Percentiles rank a stretch among this genome's conserved stretches.
Evolutionary conservation across 768 basidiomycete species (phyloP).

Genomic region (Lentinus brumalis): DNA sequence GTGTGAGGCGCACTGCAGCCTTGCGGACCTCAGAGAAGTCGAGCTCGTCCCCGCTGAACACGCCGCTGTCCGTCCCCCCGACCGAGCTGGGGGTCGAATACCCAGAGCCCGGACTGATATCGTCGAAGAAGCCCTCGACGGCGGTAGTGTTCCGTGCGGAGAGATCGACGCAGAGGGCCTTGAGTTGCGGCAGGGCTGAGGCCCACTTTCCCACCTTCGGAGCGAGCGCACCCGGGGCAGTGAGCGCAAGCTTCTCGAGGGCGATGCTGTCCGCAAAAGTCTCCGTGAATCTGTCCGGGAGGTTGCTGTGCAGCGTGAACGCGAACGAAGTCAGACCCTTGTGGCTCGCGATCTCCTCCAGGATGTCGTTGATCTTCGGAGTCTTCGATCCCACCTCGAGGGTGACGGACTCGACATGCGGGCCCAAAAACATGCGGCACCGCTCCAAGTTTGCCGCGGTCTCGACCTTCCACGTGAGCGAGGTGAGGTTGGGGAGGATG

Average conservation of each 20-base stretch:
- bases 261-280: slow-evolving; percentile 58
- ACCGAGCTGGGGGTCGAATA: slow-evolving; percentile 68
- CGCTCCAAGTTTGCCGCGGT: slow-evolving; percentile 66
- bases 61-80: slow-evolving; percentile 70
- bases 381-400: slow-evolving; percentile 64
- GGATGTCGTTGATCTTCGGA: slow-evolving; percentile 60
- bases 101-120: slow-evolving; percentile 66
- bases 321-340: slow-evolving; percentile 68
- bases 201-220: slow-evolving; percentile 75
- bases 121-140: slow-evolving; percentile 82
- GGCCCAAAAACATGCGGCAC: slow-evolving; percentile 63
- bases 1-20: slow-evolving; percentile 64
- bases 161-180: slow-evolving; percentile 69
- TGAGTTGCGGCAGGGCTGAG: slow-evolving; percentile 62
- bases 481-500: slow-evolving; percentile 69
- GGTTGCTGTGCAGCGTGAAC: slow-evolving; percentile 65
- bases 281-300: slow-evolving; percentile 73
- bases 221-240: slow-evolving; percentile 74
- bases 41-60: slow-evolving; percentile 76
- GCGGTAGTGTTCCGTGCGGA: slow-evolving; percentile 66
- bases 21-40: slow-evolving; percentile 78
- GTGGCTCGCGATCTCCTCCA: slow-evolving; percentile 63
- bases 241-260: slow-evolving; percentile 63
- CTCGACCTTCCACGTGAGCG: slow-evolving; percentile 74
- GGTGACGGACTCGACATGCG: slow-evolving; percentile 59